Base-by-base conservation (phyloP, 805 yeast species). In the Debaryomyces tyrocola region DNA sequence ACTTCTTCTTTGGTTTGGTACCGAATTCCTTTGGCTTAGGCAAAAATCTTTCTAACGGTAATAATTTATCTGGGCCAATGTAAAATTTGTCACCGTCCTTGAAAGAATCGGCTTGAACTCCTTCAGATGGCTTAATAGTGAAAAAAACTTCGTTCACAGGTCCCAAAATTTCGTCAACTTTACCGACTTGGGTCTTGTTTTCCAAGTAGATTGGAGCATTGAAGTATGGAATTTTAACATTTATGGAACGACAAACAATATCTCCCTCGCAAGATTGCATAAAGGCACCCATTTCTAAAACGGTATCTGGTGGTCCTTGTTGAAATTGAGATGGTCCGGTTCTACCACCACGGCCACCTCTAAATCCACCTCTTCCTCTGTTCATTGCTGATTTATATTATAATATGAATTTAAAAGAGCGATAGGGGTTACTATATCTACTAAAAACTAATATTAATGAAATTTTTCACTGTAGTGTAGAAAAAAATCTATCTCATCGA, bases 151-250 rank as follows among this genome's bases (percentile, higher is more conserved):
- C 99, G 66, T 94, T 94, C 66, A 94, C 74, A 40, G 99, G 98
- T 43, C 99, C 99, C 57, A 94, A 79, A 53, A 94, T 94, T 77
- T 94, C 99, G 67, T 94, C 99, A 48, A 94, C 96, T 70, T 94
- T 94, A 60, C 99, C 99, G 40, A 94, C 84, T 64, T 87, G 94
- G 20, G 96, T 86, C 72, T 94, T 94, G 79, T 94, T 92, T 68
- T 94, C 98, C 58, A 94, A 79, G 69, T 86, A 94, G 60, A 94
- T 91, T 66, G 99, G 99, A 21, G 99, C 99, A 73, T 94, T 94
- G 81, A 94, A 94, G 70, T 92, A 94, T 62, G 99, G 99, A 57
- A 94, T 78, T 76, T 92, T 92, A 47, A 90, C 83, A 68, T 94
- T 94, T 61, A 88, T 87, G 41, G 97, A 90, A 63, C 91, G 88